A percentile compares a stretch with the other conserved stretches of the same genome.
phyloP scores from a whole-genome alignment of 352 stramenopile species.

The Globisporangium rhizosaccharum region DNA sequence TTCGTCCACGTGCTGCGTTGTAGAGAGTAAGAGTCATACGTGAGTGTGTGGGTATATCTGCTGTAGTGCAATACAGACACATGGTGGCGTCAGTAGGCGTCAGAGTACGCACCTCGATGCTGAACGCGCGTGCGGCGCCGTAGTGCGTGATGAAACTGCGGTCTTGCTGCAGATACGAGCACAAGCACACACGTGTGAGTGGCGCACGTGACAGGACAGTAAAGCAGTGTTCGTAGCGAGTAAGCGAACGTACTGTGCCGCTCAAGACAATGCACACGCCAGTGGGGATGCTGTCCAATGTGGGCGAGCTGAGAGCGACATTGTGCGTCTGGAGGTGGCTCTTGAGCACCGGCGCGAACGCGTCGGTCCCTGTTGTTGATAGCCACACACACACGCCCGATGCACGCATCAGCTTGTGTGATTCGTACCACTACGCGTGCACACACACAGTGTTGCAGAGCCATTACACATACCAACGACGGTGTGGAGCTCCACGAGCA shows the following conservation, averaged over 20 bases:
- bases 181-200: background rate
- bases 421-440: background rate
- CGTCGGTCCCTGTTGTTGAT: slow-evolving; percentile 30
- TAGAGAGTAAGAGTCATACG: background rate
- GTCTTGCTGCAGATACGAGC: slow-evolving; percentile 36
- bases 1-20: slow-evolving; percentile 54
- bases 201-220: background rate
- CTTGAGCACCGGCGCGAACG: slow-evolving; percentile 38
- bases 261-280: slow-evolving; percentile 80
- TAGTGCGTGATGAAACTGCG: slow-evolving; percentile 84
- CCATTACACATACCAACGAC: slow-evolving; percentile 30
- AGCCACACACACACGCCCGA: background rate
- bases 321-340: slow-evolving; percentile 32
- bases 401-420: background rate
- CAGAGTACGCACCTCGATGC: slow-evolving; percentile 34
- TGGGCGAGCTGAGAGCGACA: slow-evolving; percentile 41
- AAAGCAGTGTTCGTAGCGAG: background rate
- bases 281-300: slow-evolving; percentile 34
- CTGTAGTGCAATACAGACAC: background rate
- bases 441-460: background rate
- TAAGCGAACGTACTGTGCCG: slow-evolving; percentile 29
- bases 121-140: slow-evolving; percentile 55
- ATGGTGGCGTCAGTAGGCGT: background rate
- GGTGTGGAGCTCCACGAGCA: slow-evolving; percentile 53
- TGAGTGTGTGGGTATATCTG: background rate